Percentiles rank a stretch among this genome's conserved stretches.
Evolutionary conservation across 1,284 basidiomycete genomes (phyloP).

Genomic region (Tranzscheliella williamsii): DNA sequence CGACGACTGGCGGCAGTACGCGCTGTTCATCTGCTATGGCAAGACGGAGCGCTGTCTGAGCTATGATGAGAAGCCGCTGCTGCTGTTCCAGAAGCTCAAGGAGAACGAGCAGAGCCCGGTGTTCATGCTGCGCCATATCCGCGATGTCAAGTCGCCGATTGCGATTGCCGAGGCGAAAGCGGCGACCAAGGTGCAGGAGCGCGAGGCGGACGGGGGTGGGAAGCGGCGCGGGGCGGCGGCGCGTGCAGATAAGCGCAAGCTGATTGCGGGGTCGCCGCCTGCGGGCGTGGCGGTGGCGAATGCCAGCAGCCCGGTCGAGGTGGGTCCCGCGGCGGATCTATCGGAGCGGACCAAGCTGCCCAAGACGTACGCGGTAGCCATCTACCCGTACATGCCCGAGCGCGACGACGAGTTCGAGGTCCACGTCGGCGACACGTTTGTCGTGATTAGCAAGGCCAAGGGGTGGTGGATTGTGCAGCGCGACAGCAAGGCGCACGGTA

Average conservation of each 20-base stretch:
- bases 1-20: constrained; percentile 98
- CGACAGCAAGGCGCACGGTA: constrained; percentile 73
- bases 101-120: constrained; percentile 96
- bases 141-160: constrained; percentile 88
- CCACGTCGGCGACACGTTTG: constrained; percentile 74
- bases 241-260: constrained; percentile 20
- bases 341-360: constrained; percentile 13
- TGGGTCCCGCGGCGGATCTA: constrained; percentile 44
- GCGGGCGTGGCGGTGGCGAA: constrained; percentile 20
- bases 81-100: constrained; percentile 95
- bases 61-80: constrained; percentile 95
- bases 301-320: constrained; percentile 18
- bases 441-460: constrained; percentile 87
- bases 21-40: constrained; percentile 98
- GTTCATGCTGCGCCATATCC: constrained; percentile 98
- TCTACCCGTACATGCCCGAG: constrained; percentile 93
- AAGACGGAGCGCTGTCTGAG: constrained; percentile 87
- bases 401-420: constrained; percentile 98
- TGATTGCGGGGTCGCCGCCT: constrained; percentile 21
- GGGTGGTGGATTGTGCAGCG: constrained; percentile 99
- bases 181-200: constrained; percentile 31
- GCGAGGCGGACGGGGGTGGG: constrained; percentile 3
- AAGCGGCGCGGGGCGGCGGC: constrained; percentile 18
- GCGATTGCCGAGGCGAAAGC: constrained; percentile 56
- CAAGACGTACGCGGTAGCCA: constrained; percentile 77